Evolutionary conservation across 78 protist genomes (phyloP), one percentile per base, ranked within the genome.

Genomic region (Cavenderia fasciculata): DNA sequence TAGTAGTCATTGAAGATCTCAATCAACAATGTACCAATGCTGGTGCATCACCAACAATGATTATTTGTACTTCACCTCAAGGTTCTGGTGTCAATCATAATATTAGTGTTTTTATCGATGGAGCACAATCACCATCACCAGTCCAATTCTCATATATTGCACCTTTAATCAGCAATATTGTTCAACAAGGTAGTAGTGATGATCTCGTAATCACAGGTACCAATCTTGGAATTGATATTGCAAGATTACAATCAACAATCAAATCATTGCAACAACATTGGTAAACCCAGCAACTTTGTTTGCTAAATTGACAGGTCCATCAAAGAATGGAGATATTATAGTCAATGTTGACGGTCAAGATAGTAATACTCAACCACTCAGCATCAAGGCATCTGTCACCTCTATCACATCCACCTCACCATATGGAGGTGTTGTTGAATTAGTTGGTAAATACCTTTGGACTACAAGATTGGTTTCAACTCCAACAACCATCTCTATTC

Each of bases 361-460:
- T 46, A 27, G 38, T 1, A 54, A 54, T 21, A 3, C 43, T 5
- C 38, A 38, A 43, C 72, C n/a, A 5, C 47, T 63, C 21, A 27
- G 38, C 2, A 4, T 63, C 11, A 16, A 19, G 8, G 51, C 72
- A n/a, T 2, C 38, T 4, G n/a, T 40, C 12, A 31, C 18, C 2
- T 40, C 43, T 4, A 38, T 47, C 2, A 16, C 43, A 18, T 40
- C 72, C n/a, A 8, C 47, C 2, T 63, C 72, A 19, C 72, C 72
- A 34, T 40, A 40, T 40, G 72, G 72, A 6, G 72, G 72, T 21
- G 31, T 25, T 19, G 75, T 69, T 27, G 40, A 47, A 23, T 59
- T 77, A 19, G 38, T 1, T 59, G 86, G 86, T 7, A 34, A 46
- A 3, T 69, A 46, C 75, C 29, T 69, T 33, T 46, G 46, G 12